Evolutionary conservation across 768 basidiomycete genomes (phyloP), one percentile per base, ranked within the genome.

Genomic region (Auricularia auricula-judae): DNA sequence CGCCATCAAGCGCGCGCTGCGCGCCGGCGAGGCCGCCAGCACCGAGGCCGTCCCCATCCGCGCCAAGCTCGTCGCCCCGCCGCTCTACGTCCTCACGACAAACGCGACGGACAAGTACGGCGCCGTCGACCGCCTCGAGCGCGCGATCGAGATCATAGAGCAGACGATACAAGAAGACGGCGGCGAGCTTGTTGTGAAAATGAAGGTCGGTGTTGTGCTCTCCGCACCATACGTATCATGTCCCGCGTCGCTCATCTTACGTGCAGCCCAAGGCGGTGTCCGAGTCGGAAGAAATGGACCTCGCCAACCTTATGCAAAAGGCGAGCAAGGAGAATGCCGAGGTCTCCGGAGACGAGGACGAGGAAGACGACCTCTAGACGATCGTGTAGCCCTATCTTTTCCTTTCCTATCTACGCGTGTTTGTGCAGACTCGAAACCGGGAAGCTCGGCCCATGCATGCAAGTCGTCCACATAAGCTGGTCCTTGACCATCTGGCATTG

Each of bases 21-120:
- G 84, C 53, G 91, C 90, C 3, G 96, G 96, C 36, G 97, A 98
- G 74, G 21, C 76, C 21, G 68, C 90, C 67, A 91, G 91, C 75
- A 93, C 81, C 18, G 91, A 93, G 65, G 84, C 87, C 0, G 93
- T 99, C 0, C 96, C 95, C 0, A 97, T 99, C 78, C 97, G 96
- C 76, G 94, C 97, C 29, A 92, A 94, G 73, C 81, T 99, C 29
- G 95, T 98, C 53, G 96, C 96, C 0, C 97, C 97, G 7, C 96
- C 96, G 34, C 74, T 99, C 44, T 99, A 98, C 70, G 96, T 99
- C 33, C 80, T 99, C 62, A 93, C 89, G 68, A 95, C 93, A 35
- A 98, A 98, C 68, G 89, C 93, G 12, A 98, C 96, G 4, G 97
- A 99, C 76, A 99, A 98, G 88, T 88, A 85, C 69, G 89, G 89